Base-by-base conservation (phyloP, 2,329 filamentous ascomycete species). In the Alternaria sp. region DNA sequence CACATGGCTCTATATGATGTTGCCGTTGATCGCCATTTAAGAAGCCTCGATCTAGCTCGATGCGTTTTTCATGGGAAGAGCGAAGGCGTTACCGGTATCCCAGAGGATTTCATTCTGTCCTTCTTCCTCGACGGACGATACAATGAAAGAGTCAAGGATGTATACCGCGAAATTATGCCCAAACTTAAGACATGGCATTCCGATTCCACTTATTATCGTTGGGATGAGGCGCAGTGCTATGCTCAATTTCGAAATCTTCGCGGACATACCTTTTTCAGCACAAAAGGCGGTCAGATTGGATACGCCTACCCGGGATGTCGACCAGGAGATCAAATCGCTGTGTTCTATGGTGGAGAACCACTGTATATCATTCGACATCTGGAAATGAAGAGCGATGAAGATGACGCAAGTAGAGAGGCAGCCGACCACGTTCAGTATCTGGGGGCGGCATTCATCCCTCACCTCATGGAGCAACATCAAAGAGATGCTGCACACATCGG, bases 201-300 rank as follows among this genome's bases (percentile, higher is more conserved):
- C 2, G 20, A 20, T n/a, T n/a, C n/a, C n/a, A n/a, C n/a, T n/a
- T n/a, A n/a, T n/a, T n/a, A n/a, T n/a, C 3, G 11, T 14, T 16
- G 20, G 14, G 20, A 45, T 2, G 7, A 45, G 3, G 2, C 1
- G 12, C 14, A 18, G 14, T 45, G 25, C 10, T 0, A 2, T 1
- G 2, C 1, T 2, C 22, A 3, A 14, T 9, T 27, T 6, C 1
- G 0, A 10, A 4, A 1, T 1, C n/a, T n/a, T 2, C 43, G 25
- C 9, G 43, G 44, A 20, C n/a, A 16, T 16, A 32, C 27, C 1
- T 48, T 48, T 11, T 48, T 48, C 45, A 48, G 27, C 11, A 48
- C 45, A 2, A 48, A 10, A 1, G 45, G 28, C 5, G 45, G 28
- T 22, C 45, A 28, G 0, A 32, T 48, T 0, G 45, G 45, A 20